phyloP scores from a whole-genome alignment of 1,139 yeast species.

The Yamadazyma pseudoaaseri region DNA sequence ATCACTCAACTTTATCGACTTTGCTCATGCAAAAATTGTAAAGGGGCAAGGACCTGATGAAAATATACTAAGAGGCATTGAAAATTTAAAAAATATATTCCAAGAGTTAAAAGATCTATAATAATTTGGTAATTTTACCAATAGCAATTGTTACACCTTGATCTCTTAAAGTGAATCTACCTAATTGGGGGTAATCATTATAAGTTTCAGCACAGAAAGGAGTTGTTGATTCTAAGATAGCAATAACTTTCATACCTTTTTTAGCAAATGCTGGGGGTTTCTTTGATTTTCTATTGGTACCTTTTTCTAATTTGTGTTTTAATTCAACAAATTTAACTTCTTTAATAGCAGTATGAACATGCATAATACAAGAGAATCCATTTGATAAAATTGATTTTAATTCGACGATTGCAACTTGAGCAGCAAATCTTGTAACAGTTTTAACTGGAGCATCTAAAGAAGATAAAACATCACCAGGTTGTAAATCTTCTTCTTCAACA shows the following conservation, averaged over 20 bases:
- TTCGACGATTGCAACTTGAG: constrained; percentile 96
- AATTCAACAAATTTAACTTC: constrained; percentile 82
- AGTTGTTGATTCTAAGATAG: constrained; percentile 77
- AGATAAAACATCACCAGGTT: constrained; percentile 87
- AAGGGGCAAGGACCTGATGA: constrained; percentile 72
- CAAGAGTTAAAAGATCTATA: constrained; percentile 28
- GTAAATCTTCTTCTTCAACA: constrained; percentile 94
- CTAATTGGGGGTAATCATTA: constrained; percentile 89
- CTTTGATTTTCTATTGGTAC: constrained; percentile 94
- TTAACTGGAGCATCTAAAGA: constrained; percentile 86
- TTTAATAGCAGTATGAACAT: constrained; percentile 96
- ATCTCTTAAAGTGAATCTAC: constrained; percentile 97
- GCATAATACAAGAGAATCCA: constrained; percentile 98
- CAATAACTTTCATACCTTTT: constrained; percentile 98
- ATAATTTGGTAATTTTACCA: constrained; percentile 86
- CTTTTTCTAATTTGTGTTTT: constrained; percentile 92
- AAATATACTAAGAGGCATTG: constrained; percentile 65
- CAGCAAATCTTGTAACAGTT: constrained; percentile 87
- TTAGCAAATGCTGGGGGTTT: constrained; percentile 98
- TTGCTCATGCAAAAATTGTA: constrained; percentile 76
- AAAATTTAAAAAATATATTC: constrained; percentile 51
- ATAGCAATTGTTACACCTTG: constrained; percentile 98
- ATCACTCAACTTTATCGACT: constrained; percentile 71
- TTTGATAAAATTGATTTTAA: constrained; percentile 89
- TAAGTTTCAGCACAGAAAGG: constrained; percentile 94